Percentiles rank a stretch among this genome's conserved stretches.
Evolutionary conservation across 2,329 filamentous ascomycete species (phyloP).

Genomic region (Neurospora crassa): DNA sequence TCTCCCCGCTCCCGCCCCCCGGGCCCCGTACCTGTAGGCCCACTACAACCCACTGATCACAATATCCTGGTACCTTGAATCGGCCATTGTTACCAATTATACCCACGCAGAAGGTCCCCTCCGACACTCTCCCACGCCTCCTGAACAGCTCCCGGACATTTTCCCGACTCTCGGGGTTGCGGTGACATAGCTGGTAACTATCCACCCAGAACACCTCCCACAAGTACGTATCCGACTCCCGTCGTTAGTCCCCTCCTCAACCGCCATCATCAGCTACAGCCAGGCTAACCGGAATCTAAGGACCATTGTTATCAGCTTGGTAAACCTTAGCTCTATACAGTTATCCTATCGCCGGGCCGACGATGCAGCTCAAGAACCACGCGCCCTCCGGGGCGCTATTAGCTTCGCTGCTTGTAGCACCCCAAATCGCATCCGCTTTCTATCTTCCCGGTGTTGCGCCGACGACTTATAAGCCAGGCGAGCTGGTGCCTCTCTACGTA

Average conservation of each 20-base stretch:
- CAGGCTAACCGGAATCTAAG: neutral
- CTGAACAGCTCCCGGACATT: neutral
- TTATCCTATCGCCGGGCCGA: slow-evolving; percentile 6
- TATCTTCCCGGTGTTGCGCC: slow-evolving; percentile 95
- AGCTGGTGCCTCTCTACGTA: slow-evolving; percentile 78
- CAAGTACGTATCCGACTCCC: neutral
- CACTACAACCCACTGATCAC: neutral
- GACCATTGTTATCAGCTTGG: neutral
- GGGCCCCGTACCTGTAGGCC: neutral
- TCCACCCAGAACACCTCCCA: neutral
- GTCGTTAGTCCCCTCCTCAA: neutral
- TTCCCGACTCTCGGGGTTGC: neutral
- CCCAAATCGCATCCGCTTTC: slow-evolving; percentile 60
- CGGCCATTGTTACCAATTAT: neutral
- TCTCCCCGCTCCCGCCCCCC: neutral
- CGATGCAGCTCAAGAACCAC: slow-evolving; percentile 36
- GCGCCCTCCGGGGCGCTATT: slow-evolving; percentile 41
- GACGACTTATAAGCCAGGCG: slow-evolving; percentile 75
- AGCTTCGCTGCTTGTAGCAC: slow-evolving; percentile 38
- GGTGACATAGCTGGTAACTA: neutral
- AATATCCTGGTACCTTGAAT: neutral
- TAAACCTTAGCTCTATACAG: neutral
- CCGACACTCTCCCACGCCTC: neutral
- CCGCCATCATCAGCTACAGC: neutral
- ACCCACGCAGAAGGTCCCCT: neutral